Percentiles rank a stretch among this genome's conserved stretches.
phyloP scores from a whole-genome alignment of 176 grass and related monocot species.

The bread wheat (Triticum aestivum) region DNA sequence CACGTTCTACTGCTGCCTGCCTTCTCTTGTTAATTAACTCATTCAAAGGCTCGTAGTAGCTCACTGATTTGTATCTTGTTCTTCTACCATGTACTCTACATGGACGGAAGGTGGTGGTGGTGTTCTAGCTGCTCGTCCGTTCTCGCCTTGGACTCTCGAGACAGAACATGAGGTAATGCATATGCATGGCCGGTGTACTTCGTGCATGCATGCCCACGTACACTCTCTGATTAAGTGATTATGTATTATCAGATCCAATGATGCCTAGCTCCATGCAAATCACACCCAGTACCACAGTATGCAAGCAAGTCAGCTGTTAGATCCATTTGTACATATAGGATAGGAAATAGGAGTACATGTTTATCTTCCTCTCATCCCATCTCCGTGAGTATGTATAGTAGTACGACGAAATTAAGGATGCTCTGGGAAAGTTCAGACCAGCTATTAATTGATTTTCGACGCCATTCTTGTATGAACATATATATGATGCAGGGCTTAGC shows the following conservation, averaged over 20 bases:
- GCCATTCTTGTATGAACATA: not conserved
- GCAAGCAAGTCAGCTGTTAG: not conserved
- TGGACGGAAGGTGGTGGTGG: not conserved
- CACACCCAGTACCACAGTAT: not conserved
- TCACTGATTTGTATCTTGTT: not conserved
- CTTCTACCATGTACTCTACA: not conserved
- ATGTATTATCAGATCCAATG: not conserved
- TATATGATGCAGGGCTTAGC: not conserved
- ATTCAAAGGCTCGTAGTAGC: not conserved
- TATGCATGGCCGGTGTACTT: not conserved
- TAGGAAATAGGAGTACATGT: not conserved
- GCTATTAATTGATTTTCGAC: not conserved
- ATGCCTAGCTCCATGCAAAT: not conserved
- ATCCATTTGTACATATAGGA: not conserved
- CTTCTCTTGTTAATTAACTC: not conserved
- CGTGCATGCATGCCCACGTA: not conserved
- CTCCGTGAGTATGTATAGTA: not conserved
- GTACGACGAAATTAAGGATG: not conserved
- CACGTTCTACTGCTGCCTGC: not conserved
- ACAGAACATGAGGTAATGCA: not conserved
- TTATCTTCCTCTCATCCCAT: no score
- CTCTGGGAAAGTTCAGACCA: not conserved
- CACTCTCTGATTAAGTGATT: not conserved
- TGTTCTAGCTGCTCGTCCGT: slow-evolving; percentile 3
- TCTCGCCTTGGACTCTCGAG: not conserved